phyloP scores from a whole-genome alignment of 164 flowering plant genomes.

The Amborella trichopoda region DNA sequence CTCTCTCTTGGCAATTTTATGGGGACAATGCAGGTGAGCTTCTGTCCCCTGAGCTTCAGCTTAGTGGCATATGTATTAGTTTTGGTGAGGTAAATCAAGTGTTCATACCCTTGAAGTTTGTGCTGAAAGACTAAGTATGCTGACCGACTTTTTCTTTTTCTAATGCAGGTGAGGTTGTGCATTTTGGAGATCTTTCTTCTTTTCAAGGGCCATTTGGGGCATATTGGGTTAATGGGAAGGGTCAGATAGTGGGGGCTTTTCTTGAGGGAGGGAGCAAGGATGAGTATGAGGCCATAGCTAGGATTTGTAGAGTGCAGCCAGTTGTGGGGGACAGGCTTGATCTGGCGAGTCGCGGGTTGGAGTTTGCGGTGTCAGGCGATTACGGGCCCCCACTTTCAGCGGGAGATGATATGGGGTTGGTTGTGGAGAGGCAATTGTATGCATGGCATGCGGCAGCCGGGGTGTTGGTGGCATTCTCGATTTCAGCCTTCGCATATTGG shows the following conservation, averaged over 20 bases:
- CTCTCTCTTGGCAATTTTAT: slow-evolving; percentile 93
- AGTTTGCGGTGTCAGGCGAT: slow-evolving; percentile 19
- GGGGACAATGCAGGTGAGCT: slow-evolving; percentile 88
- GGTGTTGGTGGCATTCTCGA: slow-evolving; percentile 60
- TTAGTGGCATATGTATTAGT: no score
- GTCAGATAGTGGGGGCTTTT: slow-evolving; percentile 79
- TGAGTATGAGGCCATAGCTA: slow-evolving; percentile 82
- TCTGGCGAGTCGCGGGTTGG: slow-evolving; percentile 58
- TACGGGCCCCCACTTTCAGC: slow-evolving; percentile 5
- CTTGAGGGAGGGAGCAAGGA: slow-evolving; percentile 92
- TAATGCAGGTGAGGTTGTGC: slow-evolving; percentile 66
- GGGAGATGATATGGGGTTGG: slow-evolving; percentile 7
- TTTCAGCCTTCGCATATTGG: slow-evolving; percentile 87
- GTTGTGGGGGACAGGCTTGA: slow-evolving; percentile 41
- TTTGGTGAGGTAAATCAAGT: no score
- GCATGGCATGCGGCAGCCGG: slow-evolving; percentile 82
- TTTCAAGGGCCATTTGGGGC: slow-evolving; percentile 74
- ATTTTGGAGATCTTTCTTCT: slow-evolving; percentile 77
- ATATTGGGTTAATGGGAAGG: slow-evolving; percentile 72
- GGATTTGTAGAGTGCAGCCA: slow-evolving; percentile 48
- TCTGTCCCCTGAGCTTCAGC: no score
- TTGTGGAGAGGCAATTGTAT: slow-evolving; percentile 38
- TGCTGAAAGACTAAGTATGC: no score
- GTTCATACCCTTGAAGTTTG: no score
- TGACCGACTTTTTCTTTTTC: no score